Percentiles rank a stretch among this genome's conserved stretches.
phyloP scores from a whole-genome alignment of 306 rosid species.

The Hippophae rhamnoides region DNA sequence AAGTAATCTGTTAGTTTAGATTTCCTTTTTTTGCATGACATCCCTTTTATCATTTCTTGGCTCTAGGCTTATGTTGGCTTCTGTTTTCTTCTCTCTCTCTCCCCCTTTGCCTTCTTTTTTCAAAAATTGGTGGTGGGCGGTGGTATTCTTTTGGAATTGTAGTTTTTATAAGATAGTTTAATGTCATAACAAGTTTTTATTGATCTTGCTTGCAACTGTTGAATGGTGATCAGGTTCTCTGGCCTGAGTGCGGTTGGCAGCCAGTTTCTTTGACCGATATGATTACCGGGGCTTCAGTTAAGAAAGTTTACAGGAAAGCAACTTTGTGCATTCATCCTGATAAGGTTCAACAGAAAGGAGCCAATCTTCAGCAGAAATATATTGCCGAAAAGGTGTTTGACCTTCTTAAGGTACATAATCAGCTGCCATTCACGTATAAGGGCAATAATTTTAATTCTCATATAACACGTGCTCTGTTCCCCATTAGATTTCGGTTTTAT shows the following conservation, averaged over 20 bases:
- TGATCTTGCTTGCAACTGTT: slow-evolving; percentile 19
- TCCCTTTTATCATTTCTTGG: no score
- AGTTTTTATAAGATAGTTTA: no score
- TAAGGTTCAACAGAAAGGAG: slow-evolving; percentile 98
- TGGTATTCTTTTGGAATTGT: no score
- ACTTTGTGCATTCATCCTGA: slow-evolving; percentile 96
- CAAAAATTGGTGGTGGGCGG: no score
- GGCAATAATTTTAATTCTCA: neutral
- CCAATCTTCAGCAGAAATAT: slow-evolving; percentile 93
- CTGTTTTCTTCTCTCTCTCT: no score
- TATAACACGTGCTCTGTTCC: neutral
- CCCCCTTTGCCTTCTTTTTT: no score
- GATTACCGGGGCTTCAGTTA: slow-evolving; percentile 69
- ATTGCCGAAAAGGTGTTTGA: slow-evolving; percentile 93
- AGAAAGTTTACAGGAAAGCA: slow-evolving; percentile 86
- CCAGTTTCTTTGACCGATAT: slow-evolving; percentile 88
- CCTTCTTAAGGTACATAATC: slow-evolving; percentile 69
- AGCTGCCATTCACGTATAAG: neutral
- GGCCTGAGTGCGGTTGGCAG: slow-evolving; percentile 99
- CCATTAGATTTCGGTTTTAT: neutral
- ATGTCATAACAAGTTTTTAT: neutral
- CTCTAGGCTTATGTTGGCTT: no score
- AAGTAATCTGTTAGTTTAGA: no score
- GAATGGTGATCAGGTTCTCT: slow-evolving; percentile 67
- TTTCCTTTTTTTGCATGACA: no score